Conservation (phyloP, 768 basidiomycete species). For the Lyophyllum atratum region DNA sequence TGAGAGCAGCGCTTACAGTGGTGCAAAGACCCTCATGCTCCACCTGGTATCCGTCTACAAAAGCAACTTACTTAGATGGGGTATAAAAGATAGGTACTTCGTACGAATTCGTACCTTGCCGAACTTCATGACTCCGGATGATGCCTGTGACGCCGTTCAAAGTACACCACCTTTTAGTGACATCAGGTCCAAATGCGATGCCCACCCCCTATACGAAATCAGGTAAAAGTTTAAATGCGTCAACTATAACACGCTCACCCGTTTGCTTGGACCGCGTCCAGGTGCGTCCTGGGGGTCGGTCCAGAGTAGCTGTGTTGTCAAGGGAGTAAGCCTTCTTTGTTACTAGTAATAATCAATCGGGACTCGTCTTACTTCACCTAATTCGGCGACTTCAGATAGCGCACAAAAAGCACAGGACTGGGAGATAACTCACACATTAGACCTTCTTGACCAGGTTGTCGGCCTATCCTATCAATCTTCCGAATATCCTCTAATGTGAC, state of each 20-base stretch:
- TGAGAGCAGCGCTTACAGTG: constrained; percentile 53
- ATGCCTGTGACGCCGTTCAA: constrained; percentile 86
- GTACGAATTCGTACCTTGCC: constrained; percentile 60
- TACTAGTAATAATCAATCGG: neutral
- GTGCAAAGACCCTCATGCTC: constrained; percentile 95
- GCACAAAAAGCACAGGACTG: constrained; percentile 3
- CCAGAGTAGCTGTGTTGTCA: constrained; percentile 72
- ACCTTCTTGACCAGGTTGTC: constrained; percentile 93
- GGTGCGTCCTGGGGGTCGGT: constrained; percentile 90
- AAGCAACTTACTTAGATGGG: constrained; percentile 5
- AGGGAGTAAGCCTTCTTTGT: neutral
- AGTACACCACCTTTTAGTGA: constrained; percentile 87
- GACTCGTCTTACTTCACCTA: constrained; percentile 62
- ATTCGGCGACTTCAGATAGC: constrained; percentile 10
- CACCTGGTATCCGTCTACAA: constrained; percentile 84
- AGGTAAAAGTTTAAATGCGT: constrained; percentile 14
- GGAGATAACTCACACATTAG: constrained; percentile 77
- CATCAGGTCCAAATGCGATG: constrained; percentile 93
- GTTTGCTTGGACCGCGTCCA: constrained; percentile 95
- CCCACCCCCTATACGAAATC: constrained; percentile 77
- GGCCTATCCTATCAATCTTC: constrained; percentile 82
- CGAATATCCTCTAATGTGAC: constrained; percentile 94
- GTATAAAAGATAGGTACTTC: neutral
- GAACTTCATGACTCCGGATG: constrained; percentile 95
- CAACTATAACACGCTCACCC: constrained; percentile 50